phyloP scores from a whole-genome alignment of 805 yeast species.

The Metschnikowia kunwiensis region DNA sequence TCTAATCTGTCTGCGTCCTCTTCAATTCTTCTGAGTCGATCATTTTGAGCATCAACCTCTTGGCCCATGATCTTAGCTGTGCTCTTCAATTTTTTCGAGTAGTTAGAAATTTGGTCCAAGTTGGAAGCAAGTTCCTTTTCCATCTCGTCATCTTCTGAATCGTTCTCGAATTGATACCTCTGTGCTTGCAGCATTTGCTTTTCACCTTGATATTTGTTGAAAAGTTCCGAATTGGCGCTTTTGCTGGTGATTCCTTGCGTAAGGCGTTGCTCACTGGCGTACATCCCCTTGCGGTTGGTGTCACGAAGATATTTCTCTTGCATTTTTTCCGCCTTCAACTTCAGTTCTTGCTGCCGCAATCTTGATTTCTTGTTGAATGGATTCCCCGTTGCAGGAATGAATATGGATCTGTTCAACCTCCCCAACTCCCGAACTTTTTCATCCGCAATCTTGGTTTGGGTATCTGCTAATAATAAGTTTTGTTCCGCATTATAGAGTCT shows the following conservation, averaged over 20 bases:
- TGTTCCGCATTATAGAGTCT: constrained; percentile 76
- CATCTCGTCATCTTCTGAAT: constrained; percentile 88
- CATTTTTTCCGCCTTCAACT: constrained; percentile 57
- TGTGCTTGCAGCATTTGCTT: constrained; percentile 55
- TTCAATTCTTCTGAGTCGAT: constrained; percentile 68
- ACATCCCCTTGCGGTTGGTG: constrained; percentile 54
- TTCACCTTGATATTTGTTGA: constrained; percentile 51
- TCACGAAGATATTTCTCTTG: constrained; percentile 63
- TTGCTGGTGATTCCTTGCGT: constrained; percentile 53
- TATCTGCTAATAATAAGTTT: constrained; percentile 70
- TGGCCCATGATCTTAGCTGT: constrained; percentile 70
- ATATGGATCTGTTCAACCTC: constrained; percentile 74
- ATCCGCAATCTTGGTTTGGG: constrained; percentile 79
- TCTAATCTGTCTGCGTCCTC: constrained; percentile 84
- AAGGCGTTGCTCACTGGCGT: constrained; percentile 66
- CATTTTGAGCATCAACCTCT: constrained; percentile 78
- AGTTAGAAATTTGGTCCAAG: constrained; percentile 69
- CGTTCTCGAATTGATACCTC: constrained; percentile 80
- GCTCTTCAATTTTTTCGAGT: constrained; percentile 66
- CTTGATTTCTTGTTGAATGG: constrained; percentile 86
- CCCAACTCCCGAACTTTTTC: constrained; percentile 77
- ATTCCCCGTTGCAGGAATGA: constrained; percentile 73
- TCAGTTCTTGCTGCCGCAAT: constrained; percentile 68
- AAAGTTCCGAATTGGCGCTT: constrained; percentile 35
- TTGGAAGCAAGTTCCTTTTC: constrained; percentile 85